phyloP scores from a whole-genome alignment of 2,329 filamentous ascomycete genomes.

The Ciborinia camelliae region DNA sequence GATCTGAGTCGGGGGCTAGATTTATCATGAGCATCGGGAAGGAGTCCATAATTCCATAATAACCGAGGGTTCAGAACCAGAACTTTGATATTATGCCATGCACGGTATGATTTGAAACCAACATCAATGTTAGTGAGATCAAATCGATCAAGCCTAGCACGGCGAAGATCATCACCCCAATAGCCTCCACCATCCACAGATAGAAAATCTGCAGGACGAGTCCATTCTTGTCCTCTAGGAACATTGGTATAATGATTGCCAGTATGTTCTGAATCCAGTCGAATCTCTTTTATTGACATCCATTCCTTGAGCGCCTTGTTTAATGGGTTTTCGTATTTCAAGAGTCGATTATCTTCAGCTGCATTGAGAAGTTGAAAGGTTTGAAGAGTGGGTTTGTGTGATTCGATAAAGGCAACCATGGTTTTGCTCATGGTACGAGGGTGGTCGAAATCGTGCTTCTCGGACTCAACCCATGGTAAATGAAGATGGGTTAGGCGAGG shows the following conservation, averaged over 20 bases:
- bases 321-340: slow-evolving; percentile 20
- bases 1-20: slow-evolving; percentile 14
- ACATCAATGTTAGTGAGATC: slow-evolving; percentile 17
- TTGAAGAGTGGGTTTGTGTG: slow-evolving; percentile 20
- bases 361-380: slow-evolving; percentile 20
- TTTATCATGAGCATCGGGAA: slow-evolving; percentile 15
- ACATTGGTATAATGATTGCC: slow-evolving; percentile 18
- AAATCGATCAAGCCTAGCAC: slow-evolving; percentile 20
- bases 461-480: slow-evolving; percentile 17
- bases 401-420: slow-evolving; percentile 22
- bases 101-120: slow-evolving; percentile 20
- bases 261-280: slow-evolving; percentile 19
- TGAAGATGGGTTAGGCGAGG: slow-evolving; percentile 15
- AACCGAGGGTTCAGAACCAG: slow-evolving; percentile 14
- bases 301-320: slow-evolving; percentile 14
- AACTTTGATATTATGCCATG: slow-evolving; percentile 20
- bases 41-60: slow-evolving; percentile 18
- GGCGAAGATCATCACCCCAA: slow-evolving; percentile 21
- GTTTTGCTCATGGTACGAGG: slow-evolving; percentile 22
- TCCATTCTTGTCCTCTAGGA: slow-evolving; percentile 20
- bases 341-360: slow-evolving; percentile 17
- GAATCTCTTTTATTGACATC: slow-evolving; percentile 19
- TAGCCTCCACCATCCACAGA: slow-evolving; percentile 20
- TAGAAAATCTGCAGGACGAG: slow-evolving; percentile 19
- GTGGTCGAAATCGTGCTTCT: slow-evolving; percentile 21